A percentile compares a stretch with the other conserved stretches of the same genome.
phyloP scores from a whole-genome alignment of 352 stramenopile genomes.

The Hyaloperonospora brassicae region DNA sequence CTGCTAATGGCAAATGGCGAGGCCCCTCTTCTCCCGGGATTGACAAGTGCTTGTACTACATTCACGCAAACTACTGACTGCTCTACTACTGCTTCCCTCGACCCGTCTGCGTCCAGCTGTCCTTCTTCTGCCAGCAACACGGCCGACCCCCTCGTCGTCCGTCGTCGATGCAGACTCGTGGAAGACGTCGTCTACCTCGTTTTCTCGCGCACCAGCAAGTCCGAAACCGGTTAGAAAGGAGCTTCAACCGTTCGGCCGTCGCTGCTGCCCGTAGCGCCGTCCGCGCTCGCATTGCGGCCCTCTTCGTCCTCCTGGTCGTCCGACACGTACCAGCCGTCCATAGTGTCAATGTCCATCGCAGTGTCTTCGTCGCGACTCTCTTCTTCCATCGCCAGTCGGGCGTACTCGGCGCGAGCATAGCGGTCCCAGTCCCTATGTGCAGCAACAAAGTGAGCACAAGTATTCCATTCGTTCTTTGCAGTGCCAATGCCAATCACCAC shows the following conservation, averaged over 20 bases:
- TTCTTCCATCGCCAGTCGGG: conserved; percentile 94
- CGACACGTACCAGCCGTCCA: conserved; percentile 85
- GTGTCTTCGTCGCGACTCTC: conserved; percentile 88
- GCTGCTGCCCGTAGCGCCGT: conserved; percentile 12
- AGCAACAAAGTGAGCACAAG: conserved; percentile 7
- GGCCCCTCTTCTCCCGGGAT: no score
- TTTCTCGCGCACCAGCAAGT: conserved; percentile 3
- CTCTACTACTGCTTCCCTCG: no score
- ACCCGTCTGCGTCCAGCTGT: no score
- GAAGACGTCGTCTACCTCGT: conserved; percentile 15
- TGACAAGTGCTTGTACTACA: no score
- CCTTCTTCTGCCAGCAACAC: no score
- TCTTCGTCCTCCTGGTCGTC: conserved; percentile 72
- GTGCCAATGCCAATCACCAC: conserved; percentile 11
- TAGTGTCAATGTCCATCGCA: conserved; percentile 85
- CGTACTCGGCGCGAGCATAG: conserved; percentile 95
- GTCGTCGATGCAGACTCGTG: conserved; percentile 18
- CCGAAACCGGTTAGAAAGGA: conserved; percentile 43
- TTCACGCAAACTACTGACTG: no score
- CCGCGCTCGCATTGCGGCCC: conserved; percentile 3
- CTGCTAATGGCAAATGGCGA: no score
- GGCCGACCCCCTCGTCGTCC: neutral
- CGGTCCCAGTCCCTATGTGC: conserved; percentile 92
- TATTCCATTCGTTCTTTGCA: neutral
- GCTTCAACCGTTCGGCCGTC: conserved; percentile 62